A percentile compares a stretch with the other conserved stretches of the same genome.
Conservation (phyloP, 2,329 filamentous ascomycete genomes). For the Geosmithia flava region DNA sequence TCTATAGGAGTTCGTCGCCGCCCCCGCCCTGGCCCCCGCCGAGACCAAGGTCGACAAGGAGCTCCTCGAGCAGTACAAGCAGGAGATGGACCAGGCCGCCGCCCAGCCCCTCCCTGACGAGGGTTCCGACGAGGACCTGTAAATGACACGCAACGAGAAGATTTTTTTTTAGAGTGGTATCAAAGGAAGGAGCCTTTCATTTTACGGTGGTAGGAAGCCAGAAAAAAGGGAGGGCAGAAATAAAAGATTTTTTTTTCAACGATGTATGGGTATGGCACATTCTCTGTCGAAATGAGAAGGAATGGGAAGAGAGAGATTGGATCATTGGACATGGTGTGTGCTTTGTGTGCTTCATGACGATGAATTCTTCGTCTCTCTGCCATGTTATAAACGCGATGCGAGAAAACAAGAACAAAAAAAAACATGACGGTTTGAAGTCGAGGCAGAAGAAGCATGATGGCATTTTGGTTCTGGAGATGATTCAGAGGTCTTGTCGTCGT, state of each 20-base stretch:
- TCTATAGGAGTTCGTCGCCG: constrained; percentile 83
- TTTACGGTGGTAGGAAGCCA: not conserved
- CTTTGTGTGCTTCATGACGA: no score
- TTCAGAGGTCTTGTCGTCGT: no score
- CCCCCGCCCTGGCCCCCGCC: constrained; percentile 85
- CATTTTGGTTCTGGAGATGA: no score
- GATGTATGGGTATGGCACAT: not conserved
- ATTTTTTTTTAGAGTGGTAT: not conserved
- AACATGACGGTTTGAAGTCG: no score
- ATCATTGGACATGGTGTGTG: no score
- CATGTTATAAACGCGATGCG: no score
- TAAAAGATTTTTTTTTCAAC: not conserved
- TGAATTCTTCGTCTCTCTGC: no score
- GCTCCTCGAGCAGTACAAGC: constrained; percentile 69
- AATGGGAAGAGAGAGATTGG: not conserved
- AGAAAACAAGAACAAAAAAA: no score
- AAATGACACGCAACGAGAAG: constrained; percentile 18
- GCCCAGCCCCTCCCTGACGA: constrained; percentile 84
- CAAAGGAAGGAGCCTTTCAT: not conserved
- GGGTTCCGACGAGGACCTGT: constrained; percentile 65
- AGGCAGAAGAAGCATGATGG: no score
- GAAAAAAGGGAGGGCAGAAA: not conserved
- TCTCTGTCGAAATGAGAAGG: not conserved
- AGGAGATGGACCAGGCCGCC: constrained; percentile 78
- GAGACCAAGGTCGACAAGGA: constrained; percentile 80